Evolutionary conservation across 805 yeast species (phyloP).

Genomic region (Candida vaughaniae): DNA sequence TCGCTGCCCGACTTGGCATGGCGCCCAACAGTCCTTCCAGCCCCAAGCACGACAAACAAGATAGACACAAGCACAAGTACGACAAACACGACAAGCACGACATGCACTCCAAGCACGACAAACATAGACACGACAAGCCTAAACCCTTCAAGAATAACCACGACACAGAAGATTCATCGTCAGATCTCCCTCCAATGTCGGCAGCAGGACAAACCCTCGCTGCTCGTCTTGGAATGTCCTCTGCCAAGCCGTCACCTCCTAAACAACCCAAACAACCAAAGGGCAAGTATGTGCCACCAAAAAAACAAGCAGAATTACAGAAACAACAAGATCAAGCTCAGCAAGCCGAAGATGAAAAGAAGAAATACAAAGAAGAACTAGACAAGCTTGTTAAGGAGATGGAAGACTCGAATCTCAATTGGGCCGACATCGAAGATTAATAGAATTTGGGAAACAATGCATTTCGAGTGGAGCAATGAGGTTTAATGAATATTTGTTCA

Average conservation of each 20-base stretch:
- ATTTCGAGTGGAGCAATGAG: neutral
- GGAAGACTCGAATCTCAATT: conserved; percentile 12
- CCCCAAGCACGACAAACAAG: neutral
- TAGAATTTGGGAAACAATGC: too few species aligned
- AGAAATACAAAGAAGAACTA: conserved; percentile 10
- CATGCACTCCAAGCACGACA: neutral
- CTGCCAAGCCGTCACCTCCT: neutral
- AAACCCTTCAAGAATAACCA: too few species aligned
- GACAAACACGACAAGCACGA: neutral
- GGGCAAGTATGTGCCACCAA: conserved; percentile 9
- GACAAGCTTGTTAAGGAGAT: conserved; percentile 14
- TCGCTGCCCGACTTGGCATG: conserved; percentile 30
- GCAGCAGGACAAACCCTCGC: conserved; percentile 34
- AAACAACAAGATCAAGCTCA: conserved; percentile 1
- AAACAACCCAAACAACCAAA: neutral
- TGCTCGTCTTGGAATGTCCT: conserved; percentile 21
- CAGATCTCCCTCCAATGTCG: conserved; percentile 23
- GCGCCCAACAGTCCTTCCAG: neutral
- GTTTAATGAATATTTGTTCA: neutral
- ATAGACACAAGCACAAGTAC: neutral
- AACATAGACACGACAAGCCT: neutral
- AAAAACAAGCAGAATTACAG: conserved; percentile 4
- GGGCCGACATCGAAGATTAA: conserved; percentile 16
- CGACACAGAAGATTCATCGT: neutral
- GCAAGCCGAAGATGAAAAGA: conserved; percentile 9